phyloP scores from a whole-genome alignment of 2,329 filamentous ascomycete genomes.

The Thyridium curvatum region DNA sequence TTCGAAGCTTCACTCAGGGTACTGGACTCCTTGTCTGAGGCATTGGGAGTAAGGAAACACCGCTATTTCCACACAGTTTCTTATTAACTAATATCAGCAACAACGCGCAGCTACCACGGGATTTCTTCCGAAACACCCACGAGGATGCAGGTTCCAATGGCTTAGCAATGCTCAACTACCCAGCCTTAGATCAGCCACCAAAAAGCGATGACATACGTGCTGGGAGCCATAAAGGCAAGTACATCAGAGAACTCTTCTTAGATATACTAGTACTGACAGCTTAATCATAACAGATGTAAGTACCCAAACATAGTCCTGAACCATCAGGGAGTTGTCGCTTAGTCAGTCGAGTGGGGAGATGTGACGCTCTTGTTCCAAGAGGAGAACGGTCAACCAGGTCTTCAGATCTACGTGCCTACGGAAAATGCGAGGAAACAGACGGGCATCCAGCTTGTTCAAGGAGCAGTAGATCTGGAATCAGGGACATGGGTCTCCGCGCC shows the following conservation, averaged over 20 bases:
- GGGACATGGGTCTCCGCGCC: slow-evolving; percentile 1
- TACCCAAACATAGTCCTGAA: too few relatives aligned
- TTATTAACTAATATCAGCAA: neutral
- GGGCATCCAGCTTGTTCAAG: slow-evolving; percentile 2
- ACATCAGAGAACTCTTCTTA: too few relatives aligned
- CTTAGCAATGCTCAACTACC: slow-evolving; percentile 1
- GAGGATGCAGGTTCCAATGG: slow-evolving; percentile 1
- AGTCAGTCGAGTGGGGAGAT: neutral
- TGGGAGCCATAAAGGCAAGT: slow-evolving; percentile 1
- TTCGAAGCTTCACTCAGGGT: neutral
- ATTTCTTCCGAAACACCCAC: slow-evolving; percentile 1
- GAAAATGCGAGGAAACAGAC: neutral
- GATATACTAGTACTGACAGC: too few relatives aligned
- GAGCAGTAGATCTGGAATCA: neutral
- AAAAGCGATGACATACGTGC: neutral
- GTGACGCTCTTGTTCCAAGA: slow-evolving; percentile 1
- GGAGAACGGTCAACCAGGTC: neutral
- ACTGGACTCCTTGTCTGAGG: neutral
- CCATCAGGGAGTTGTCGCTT: neutral
- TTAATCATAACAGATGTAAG: too few relatives aligned
- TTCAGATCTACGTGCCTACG: slow-evolving; percentile 1
- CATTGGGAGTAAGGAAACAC: neutral
- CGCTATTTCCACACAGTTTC: neutral
- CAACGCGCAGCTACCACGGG: neutral
- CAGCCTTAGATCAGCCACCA: neutral